Conservation (phyloP, 768 basidiomycete genomes). For the Dioszegia hungarica region DNA sequence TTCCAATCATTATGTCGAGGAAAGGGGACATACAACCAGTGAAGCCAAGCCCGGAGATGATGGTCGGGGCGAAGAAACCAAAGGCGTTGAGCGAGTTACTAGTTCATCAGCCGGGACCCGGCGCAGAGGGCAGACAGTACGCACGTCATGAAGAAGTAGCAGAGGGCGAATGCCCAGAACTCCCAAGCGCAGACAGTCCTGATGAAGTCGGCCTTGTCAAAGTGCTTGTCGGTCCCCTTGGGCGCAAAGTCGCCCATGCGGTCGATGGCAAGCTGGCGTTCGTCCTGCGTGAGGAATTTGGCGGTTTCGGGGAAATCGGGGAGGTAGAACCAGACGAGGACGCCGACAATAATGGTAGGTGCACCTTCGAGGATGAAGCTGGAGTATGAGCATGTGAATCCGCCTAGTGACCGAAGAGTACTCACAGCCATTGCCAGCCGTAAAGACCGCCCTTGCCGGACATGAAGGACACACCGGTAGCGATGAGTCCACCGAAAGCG, state of each 20-base stretch:
- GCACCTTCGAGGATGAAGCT: conserved; percentile 44
- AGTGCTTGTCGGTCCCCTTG: conserved; percentile 20
- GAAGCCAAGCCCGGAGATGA: conserved; percentile 27
- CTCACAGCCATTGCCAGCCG: conserved; percentile 29
- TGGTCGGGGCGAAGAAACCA: conserved; percentile 21
- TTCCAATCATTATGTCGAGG: conserved; percentile 5
- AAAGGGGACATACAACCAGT: conserved; percentile 23
- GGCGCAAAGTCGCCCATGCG: conserved; percentile 15
- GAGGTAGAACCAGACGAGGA: conserved; percentile 46
- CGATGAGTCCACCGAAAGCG: conserved; percentile 17
- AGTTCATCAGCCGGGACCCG: background rate
- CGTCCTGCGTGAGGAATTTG: conserved; percentile 52
- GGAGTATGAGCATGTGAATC: background rate
- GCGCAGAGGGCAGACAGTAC: background rate
- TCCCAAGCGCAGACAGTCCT: conserved; percentile 13
- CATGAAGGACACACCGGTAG: conserved; percentile 12
- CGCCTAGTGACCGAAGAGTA: background rate
- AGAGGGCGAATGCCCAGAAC: conserved; percentile 17
- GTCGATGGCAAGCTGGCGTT: conserved; percentile 48
- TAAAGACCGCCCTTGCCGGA: conserved; percentile 11
- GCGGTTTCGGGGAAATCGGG: conserved; percentile 56
- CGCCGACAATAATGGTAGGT: conserved; percentile 49
- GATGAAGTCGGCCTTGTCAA: conserved; percentile 12
- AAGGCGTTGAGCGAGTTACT: conserved; percentile 18
- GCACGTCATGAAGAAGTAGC: conserved; percentile 10